Conservation (phyloP, 1,284 basidiomycete species). For the Puccinia novopanici region DNA sequence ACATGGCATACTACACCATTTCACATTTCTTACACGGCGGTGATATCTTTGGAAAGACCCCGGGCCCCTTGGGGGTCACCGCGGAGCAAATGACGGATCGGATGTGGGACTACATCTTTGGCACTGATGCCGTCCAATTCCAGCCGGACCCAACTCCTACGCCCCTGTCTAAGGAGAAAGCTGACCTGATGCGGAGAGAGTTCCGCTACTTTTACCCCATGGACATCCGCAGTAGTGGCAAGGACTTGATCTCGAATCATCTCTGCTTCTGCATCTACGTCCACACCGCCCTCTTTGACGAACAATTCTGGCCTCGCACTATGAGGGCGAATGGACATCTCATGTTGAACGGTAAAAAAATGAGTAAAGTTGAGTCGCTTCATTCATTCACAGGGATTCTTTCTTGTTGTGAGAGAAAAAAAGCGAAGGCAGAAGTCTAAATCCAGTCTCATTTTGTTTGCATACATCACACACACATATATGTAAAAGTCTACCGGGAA, state of each 20-base stretch:
- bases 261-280: constrained; percentile 92
- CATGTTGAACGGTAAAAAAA: constrained; percentile 98
- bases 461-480: no score
- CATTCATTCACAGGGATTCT: not conserved
- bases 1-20: constrained; percentile 98
- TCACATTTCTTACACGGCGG: constrained; percentile 77
- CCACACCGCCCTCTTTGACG: constrained; percentile 90
- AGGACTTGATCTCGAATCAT: constrained; percentile 96
- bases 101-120: constrained; percentile 92
- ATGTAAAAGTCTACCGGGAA: constrained; percentile 82
- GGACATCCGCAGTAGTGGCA: constrained; percentile 97
- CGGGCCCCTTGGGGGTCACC: constrained; percentile 80
- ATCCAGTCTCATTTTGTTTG: not conserved
- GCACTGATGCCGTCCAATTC: constrained; percentile 68
- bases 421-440: not conserved
- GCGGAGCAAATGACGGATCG: constrained; percentile 94
- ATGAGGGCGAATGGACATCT: constrained; percentile 96
- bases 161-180: constrained; percentile 71
- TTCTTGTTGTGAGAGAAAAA: not conserved
- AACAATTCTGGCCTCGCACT: constrained; percentile 86
- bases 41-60: constrained; percentile 74
- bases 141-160: constrained; percentile 62
- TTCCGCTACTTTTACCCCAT: constrained; percentile 98
- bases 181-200: constrained; percentile 81
- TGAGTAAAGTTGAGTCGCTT: constrained; percentile 64